Conservation (phyloP, 2,329 filamentous ascomycete genomes). For the Cladobotryum protrusum region DNA sequence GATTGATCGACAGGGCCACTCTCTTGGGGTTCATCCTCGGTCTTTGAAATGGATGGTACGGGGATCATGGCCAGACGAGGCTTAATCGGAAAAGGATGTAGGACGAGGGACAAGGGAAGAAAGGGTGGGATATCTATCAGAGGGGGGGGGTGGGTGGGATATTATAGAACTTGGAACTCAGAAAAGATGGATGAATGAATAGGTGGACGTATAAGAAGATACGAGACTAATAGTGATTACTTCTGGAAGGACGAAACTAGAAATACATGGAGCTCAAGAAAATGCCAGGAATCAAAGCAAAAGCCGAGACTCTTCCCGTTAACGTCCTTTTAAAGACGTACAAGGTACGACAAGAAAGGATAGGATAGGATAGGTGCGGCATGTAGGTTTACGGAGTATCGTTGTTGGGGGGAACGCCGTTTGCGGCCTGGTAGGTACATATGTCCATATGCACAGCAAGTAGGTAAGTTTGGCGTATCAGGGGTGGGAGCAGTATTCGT, state of each 20-base stretch:
- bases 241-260: constrained; percentile 1
- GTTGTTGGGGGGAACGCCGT: constrained; percentile 15
- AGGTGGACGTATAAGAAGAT: no score
- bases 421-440: constrained; percentile 9
- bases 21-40: constrained; percentile 7
- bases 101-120: no score
- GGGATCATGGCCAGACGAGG: constrained; percentile 10
- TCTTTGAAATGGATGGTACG: constrained; percentile 2
- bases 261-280: constrained; percentile 9
- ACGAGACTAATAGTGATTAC: no score
- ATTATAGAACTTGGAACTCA: no score
- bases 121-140: no score
- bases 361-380: constrained; percentile 11
- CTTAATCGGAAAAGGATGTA: background rate
- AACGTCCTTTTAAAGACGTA: constrained; percentile 10
- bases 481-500: constrained; percentile 1
- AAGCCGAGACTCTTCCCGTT: background rate
- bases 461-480: background rate
- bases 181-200: no score
- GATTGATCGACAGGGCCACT: constrained; percentile 1
- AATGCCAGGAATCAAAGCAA: background rate
- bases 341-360: constrained; percentile 4
- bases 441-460: background rate
- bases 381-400: constrained; percentile 11
- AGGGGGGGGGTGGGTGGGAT: no score